Percentiles rank a stretch among this genome's conserved stretches.
Evolutionary conservation across 2,329 filamentous ascomycete species (phyloP).

Genomic region (Knufia fluminis): DNA sequence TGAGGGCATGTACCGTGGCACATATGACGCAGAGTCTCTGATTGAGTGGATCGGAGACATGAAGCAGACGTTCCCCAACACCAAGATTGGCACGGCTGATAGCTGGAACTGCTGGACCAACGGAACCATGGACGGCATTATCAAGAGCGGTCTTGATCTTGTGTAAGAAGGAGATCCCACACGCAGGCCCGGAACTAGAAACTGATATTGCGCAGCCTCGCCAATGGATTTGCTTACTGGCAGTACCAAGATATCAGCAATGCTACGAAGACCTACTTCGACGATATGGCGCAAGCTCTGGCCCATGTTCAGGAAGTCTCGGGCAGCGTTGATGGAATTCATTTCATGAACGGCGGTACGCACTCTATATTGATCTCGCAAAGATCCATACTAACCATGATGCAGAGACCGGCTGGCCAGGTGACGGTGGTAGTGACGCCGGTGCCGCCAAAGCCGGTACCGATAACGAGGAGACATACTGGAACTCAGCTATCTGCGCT

Average conservation of each 20-base stretch:
- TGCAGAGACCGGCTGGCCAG: constrained; percentile 20
- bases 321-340: constrained; percentile 45
- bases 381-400: neutral
- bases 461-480: constrained; percentile 52
- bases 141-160: constrained; percentile 51
- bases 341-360: constrained; percentile 59
- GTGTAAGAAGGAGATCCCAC: constrained; percentile 35
- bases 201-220: constrained; percentile 33
- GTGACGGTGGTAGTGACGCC: constrained; percentile 50
- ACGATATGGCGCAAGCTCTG: constrained; percentile 57
- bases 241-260: constrained; percentile 52
- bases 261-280: constrained; percentile 54
- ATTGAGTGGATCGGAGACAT: constrained; percentile 54
- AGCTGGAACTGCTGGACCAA: constrained; percentile 65
- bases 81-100: constrained; percentile 59
- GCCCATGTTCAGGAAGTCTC: constrained; percentile 52
- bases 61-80: constrained; percentile 44
- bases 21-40: constrained; percentile 53
- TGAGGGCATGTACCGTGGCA: constrained; percentile 60
- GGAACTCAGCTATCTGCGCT: constrained; percentile 52
- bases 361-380: constrained; percentile 25
- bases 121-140: constrained; percentile 56
- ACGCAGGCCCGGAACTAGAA: neutral
- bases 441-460: constrained; percentile 51
- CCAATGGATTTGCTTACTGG: constrained; percentile 67